These are phyloP conservation scores for Fusarium sp. DNA, from an alignment of 2,329 filamentous ascomycete genomes.

Conservation along the genomic window DNA sequence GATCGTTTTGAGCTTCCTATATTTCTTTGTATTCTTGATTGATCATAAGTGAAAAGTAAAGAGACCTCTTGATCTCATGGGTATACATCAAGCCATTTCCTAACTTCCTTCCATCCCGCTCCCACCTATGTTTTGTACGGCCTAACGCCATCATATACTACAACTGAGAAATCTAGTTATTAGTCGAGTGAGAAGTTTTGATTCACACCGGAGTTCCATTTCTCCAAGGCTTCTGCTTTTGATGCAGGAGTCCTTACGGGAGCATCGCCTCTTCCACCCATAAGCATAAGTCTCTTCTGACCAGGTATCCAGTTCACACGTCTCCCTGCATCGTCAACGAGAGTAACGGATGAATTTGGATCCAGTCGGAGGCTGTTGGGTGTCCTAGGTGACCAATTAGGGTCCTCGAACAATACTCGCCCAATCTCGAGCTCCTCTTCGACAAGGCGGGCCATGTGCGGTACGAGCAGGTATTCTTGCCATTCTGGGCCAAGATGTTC, in stretches of 20 bases:
- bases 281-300: conserved; percentile 43
- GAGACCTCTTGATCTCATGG: conserved; percentile 11
- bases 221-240: conserved; percentile 15
- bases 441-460: conserved; percentile 56
- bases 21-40: neutral
- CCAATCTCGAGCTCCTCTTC: conserved; percentile 56
- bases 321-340: conserved; percentile 46
- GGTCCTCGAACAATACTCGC: conserved; percentile 62
- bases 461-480: conserved; percentile 60
- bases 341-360: conserved; percentile 29
- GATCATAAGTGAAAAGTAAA: neutral
- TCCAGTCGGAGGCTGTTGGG: conserved; percentile 36
- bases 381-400: conserved; percentile 56
- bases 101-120: neutral
- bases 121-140: neutral
- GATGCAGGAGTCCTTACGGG: neutral
- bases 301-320: conserved; percentile 43
- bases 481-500: conserved; percentile 59
- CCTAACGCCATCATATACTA: neutral
- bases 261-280: conserved; percentile 27
- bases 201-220: conserved; percentile 17
- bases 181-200: neutral
- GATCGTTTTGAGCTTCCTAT: neutral
- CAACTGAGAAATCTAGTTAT: neutral
- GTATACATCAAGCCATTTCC: conserved; percentile 16